Percentiles rank a stretch among this genome's conserved stretches.
Evolutionary conservation across 2,329 filamentous ascomycete species (phyloP).

Genomic region (Paramyrothecium sp.): DNA sequence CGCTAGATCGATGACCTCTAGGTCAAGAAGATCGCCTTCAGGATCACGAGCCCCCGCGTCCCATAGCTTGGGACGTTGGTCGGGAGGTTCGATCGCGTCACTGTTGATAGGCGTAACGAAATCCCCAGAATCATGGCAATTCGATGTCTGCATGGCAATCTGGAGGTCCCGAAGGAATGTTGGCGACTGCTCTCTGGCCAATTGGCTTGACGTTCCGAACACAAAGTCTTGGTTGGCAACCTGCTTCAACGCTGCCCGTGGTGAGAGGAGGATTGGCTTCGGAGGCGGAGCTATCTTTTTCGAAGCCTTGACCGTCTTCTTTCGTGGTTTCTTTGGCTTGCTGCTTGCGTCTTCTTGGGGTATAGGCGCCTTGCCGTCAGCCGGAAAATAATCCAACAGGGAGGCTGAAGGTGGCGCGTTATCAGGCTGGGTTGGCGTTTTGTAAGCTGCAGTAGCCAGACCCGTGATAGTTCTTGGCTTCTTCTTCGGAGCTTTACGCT

Average conservation of each 20-base stretch:
- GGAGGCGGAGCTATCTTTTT: conserved; percentile 39
- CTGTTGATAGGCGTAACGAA: conserved; percentile 38
- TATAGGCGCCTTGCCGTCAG: neutral
- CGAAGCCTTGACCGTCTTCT: conserved; percentile 24
- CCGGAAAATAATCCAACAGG: conserved; percentile 41
- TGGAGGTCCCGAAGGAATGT: conserved; percentile 62
- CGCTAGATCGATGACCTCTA: conserved; percentile 60
- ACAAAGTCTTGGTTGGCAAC: conserved; percentile 72
- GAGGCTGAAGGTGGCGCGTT: conserved; percentile 30
- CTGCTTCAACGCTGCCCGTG: conserved; percentile 63
- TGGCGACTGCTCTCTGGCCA: conserved; percentile 71
- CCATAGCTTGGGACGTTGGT: conserved; percentile 58
- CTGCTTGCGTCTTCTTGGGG: conserved; percentile 17
- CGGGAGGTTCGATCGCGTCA: conserved; percentile 30
- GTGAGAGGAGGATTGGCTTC: conserved; percentile 62
- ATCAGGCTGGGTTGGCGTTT: conserved; percentile 27
- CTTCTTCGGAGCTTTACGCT: conserved; percentile 60
- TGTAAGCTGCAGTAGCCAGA: conserved; percentile 71
- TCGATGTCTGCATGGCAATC: conserved; percentile 59
- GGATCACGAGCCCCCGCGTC: conserved; percentile 65
- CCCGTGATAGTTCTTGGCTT: conserved; percentile 77
- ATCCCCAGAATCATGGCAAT: conserved; percentile 36
- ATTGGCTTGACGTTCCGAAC: conserved; percentile 84
- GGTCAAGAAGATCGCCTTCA: conserved; percentile 62
- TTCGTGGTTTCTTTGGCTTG: conserved; percentile 31